Evolutionary conservation across 305 asterid genomes (phyloP).

Genomic region (Fraxinus platypoda): DNA sequence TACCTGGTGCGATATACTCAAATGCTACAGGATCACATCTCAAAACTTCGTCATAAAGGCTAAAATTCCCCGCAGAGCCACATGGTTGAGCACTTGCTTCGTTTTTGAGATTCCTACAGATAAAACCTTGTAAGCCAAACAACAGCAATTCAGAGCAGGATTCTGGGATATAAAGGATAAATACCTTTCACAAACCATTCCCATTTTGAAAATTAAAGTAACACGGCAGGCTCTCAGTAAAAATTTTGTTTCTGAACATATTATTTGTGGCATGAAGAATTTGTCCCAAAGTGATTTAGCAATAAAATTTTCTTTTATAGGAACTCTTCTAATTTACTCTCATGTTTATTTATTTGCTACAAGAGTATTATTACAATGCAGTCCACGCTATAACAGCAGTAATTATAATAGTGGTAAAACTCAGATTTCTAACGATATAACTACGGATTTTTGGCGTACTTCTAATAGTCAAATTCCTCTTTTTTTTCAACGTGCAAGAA

Average conservation of each 20-base stretch:
- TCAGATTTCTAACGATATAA: not conserved
- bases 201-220: constrained; percentile 5
- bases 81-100: constrained; percentile 45
- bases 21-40: constrained; percentile 66
- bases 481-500: not conserved
- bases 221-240: not conserved
- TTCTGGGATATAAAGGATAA: constrained; percentile 17
- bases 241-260: not conserved
- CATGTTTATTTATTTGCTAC: not conserved
- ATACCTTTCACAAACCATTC: constrained; percentile 18
- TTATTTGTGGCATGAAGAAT: constrained; percentile 9
- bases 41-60: constrained; percentile 64
- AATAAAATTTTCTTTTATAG: not conserved
- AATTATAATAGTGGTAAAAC: not conserved
- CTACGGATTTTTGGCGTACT: not conserved
- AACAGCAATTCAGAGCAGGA: constrained; percentile 18
- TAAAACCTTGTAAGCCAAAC: constrained; percentile 28
- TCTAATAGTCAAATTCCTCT: not conserved
- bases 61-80: constrained; percentile 51
- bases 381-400: not conserved
- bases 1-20: constrained; percentile 64
- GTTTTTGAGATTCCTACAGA: constrained; percentile 76
- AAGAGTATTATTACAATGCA: not conserved
- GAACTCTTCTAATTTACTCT: not conserved
- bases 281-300: not conserved